Evolutionary conservation across 352 stramenopile genomes (phyloP).

Genomic region (Pythium angustatum): DNA sequence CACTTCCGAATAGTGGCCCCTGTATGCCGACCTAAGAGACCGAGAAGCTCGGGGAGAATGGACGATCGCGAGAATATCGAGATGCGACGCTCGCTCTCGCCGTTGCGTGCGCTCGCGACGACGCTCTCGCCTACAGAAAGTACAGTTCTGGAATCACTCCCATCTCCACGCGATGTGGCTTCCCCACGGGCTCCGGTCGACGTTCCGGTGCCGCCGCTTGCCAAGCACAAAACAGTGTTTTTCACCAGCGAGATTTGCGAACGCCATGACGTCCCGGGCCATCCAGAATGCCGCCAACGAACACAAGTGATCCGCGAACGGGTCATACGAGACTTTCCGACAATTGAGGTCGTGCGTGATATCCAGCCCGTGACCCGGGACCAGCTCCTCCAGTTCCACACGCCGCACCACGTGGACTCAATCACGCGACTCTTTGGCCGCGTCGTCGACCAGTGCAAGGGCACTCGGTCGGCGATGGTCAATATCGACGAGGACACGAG

Average conservation of each 20-base stretch:
- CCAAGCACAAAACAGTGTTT: conserved; percentile 21
- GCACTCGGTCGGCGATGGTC: neutral
- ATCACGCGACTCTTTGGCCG: conserved; percentile 29
- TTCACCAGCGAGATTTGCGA: conserved; percentile 38
- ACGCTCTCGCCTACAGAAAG: neutral
- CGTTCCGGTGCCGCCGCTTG: neutral
- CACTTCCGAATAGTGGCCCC: neutral
- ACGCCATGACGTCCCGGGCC: conserved; percentile 27
- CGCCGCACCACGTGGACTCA: conserved; percentile 31
- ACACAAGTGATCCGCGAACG: conserved; percentile 35
- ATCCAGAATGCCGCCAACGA: conserved; percentile 36
- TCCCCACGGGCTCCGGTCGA: too few species aligned
- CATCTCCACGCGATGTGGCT: neutral
- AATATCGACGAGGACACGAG: conserved; percentile 44
- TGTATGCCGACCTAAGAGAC: too few species aligned
- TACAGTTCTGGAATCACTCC: neutral
- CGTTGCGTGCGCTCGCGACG: conserved; percentile 12
- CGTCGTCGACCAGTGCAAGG: conserved; percentile 1
- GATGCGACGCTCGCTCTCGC: conserved; percentile 15
- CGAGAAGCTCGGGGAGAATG: too few species aligned
- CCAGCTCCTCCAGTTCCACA: conserved; percentile 42
- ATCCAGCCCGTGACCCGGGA: conserved; percentile 29
- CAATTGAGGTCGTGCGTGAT: conserved; percentile 24
- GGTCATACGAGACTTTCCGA: conserved; percentile 32
- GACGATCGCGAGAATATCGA: too few species aligned